Conservation (phyloP, 2,329 filamentous ascomycete species). For the Gremmenia infestans region DNA sequence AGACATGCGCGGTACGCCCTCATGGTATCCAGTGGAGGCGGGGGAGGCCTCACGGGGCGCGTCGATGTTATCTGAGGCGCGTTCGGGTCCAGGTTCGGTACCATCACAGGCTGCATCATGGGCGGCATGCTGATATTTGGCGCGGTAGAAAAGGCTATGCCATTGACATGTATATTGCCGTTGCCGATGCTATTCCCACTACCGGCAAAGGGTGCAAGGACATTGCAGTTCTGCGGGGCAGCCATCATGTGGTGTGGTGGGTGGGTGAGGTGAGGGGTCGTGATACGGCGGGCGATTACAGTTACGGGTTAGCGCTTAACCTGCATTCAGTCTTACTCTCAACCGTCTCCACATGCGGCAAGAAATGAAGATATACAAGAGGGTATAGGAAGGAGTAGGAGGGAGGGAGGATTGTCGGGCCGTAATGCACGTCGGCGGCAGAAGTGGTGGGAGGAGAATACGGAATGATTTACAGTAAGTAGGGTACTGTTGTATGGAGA, state of each 20-base stretch:
- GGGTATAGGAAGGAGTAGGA: not conserved
- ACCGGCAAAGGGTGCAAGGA: not conserved
- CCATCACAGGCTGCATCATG: not conserved
- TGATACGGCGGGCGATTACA: not conserved
- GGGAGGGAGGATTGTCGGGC: not conserved
- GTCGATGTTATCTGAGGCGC: not conserved
- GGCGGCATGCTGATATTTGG: not conserved
- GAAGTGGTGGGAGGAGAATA: not conserved
- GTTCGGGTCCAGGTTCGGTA: not conserved
- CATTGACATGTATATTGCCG: not conserved
- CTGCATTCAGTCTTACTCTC: not conserved
- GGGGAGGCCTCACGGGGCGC: constrained; percentile 10
- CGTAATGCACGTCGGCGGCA: not conserved
- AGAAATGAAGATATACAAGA: not conserved
- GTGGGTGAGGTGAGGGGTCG: not conserved
- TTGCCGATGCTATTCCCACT: not conserved
- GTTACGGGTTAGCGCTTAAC: not conserved
- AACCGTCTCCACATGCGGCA: not conserved
- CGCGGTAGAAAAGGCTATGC: not conserved
- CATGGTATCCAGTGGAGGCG: constrained; percentile 27
- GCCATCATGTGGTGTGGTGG: not conserved
- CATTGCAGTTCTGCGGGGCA: not conserved
- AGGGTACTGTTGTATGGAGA: too few species aligned
- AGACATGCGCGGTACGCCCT: constrained; percentile 31
- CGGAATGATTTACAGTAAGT: too few species aligned